Percentiles rank a stretch among this genome's conserved stretches.
These are phyloP conservation scores for Paramecium pentaurelia DNA, from an alignment of 73 alveolate genomes.

Conservation along the genomic window DNA sequence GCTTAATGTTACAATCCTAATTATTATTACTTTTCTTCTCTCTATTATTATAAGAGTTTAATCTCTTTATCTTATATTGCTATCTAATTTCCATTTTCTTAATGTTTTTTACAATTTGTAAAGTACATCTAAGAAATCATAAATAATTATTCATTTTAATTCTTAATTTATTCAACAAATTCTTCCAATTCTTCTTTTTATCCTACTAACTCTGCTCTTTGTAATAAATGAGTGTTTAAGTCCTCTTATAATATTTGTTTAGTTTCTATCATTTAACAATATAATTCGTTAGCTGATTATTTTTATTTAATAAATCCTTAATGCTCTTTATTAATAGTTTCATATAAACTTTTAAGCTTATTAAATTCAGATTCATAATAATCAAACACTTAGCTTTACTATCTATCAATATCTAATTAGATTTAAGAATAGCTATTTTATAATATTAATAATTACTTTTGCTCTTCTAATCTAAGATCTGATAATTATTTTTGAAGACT, in stretches of 20 bases:
- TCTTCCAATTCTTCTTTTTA: slow-evolving; percentile 58
- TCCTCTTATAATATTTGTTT: slow-evolving; percentile 50
- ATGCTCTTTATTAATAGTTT: slow-evolving; percentile 1
- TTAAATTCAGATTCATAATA: slow-evolving; percentile 38
- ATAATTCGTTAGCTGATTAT: not conserved
- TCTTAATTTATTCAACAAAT: slow-evolving; percentile 22
- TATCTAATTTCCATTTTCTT: slow-evolving; percentile 44
- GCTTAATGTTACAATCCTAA: not conserved
- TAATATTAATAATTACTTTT: not conserved
- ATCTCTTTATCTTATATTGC: slow-evolving; percentile 68
- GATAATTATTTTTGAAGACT: not conserved
- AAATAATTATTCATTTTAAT: not conserved
- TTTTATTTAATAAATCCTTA: not conserved
- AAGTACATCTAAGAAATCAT: not conserved
- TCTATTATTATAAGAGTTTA: slow-evolving; percentile 66
- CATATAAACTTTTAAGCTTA: not conserved
- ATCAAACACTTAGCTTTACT: slow-evolving; percentile 25
- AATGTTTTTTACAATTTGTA: slow-evolving; percentile 29
- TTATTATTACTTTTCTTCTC: slow-evolving; percentile 58
- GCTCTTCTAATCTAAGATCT: slow-evolving; percentile 1
- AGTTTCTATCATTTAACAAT: slow-evolving; percentile 35
- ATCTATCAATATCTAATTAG: slow-evolving; percentile 11
- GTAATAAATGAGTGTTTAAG: slow-evolving; percentile 35
- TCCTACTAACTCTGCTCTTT: slow-evolving; percentile 61
- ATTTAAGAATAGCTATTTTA: not conserved